Percentiles rank a stretch among this genome's conserved stretches.
These are phyloP conservation scores for Chloroidium sp. DNA, from an alignment of 163 green algal species.

Conservation along the genomic window DNA sequence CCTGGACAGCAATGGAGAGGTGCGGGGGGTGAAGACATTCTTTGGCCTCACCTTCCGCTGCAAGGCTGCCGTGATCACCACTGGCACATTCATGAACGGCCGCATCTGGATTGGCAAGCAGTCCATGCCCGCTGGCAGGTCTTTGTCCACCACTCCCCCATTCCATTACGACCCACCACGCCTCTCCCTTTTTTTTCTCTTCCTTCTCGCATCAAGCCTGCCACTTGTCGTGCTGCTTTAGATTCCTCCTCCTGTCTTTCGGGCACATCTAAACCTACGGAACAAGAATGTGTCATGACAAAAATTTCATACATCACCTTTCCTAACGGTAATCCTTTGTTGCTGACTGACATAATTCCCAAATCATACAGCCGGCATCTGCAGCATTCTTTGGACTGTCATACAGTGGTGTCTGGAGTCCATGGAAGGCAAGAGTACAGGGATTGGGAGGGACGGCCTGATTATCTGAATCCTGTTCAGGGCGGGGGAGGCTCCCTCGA, in stretches of 20 bases:
- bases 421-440: no score
- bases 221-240: neutral
- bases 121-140: conserved; percentile 77
- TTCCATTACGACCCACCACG: neutral
- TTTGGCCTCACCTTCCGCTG: conserved; percentile 83
- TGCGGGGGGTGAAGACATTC: conserved; percentile 71
- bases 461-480: conserved; percentile 13
- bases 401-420: no score
- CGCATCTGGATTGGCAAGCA: conserved; percentile 84
- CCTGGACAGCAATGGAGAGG: conserved; percentile 78
- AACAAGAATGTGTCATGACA: no score
- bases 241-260: neutral
- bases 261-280: no score
- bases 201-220: neutral
- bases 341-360: no score
- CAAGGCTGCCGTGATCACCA: conserved; percentile 85
- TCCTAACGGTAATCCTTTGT: no score
- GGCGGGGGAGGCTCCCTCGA: conserved; percentile 67
- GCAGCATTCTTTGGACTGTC: no score
- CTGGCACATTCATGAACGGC: conserved; percentile 97
- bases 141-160: neutral
- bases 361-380: no score
- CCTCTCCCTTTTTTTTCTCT: conserved; percentile 4
- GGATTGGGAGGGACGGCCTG: no score
- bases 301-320: no score